Base-by-base conservation (phyloP, 495 filamentous ascomycete genomes). In the Xanthoparmelia taractica region DNA sequence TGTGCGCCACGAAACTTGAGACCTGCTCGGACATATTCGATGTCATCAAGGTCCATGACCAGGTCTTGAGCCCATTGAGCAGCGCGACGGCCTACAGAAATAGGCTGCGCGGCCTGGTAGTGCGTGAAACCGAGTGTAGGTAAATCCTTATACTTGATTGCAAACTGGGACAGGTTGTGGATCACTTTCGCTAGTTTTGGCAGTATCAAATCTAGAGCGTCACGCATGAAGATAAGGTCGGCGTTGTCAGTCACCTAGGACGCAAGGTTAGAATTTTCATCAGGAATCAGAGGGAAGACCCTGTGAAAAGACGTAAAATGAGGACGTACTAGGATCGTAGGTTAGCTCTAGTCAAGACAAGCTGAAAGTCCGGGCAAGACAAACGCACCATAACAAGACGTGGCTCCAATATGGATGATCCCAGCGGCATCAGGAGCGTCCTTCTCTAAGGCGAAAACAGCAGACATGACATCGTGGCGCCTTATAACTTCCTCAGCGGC, bases 51-150 rank as follows among this genome's bases (percentile, higher is more conserved):
- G 64, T 97, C 94, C 78, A 93, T 86, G 68, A 94, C 77, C 29
- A 97, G 80, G 70, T 96, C 90, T 73, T 94, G 90, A 52, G 87
- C 84, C 92, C 92, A 97, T 67, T 91, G 84, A 61, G 82, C 82
- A 17, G 90, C 85, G 65, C 89, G 79, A 69, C 86, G 85, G 60
- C 93, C 93, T 27, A 96, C 87, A 17, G 93, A 95, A 63, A 91
- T 92, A 62, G 86, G 77, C 73, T 92, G 87, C 63, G 85, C 82
- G n/a, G 58, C 13, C 75, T 93, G 90, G 63, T 84, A 84, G 75
- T 96, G 91, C 23, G 91, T 96, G 78, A 88, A 96, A 17, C 84
- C 89, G 8, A 96, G 80, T 62, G 71, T 73, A 60, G 75, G 77
- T 60, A 79, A 68, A 63, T 78, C 84, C 77, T 92, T 93, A 10